Evolutionary conservation across 2,329 filamentous ascomycete species (phyloP), one percentile per base, ranked within the genome.

Genomic region (Clarireedia monteithiana): DNA sequence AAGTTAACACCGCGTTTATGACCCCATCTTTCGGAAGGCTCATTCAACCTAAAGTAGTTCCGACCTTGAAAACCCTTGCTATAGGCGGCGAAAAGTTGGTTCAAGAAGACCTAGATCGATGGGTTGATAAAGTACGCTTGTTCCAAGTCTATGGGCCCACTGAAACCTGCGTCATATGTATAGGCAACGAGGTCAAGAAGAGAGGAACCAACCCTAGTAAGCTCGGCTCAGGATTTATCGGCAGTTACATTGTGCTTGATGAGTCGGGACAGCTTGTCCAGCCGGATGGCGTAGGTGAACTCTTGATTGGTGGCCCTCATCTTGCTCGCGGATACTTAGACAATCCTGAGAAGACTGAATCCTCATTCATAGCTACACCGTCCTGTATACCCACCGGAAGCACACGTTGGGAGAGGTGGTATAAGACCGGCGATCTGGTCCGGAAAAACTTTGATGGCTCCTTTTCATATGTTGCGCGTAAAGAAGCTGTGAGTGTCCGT

Each of bases 61-160:
- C 89, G 0, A 72, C 72, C 0, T 70, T 96, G 77, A 54, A 72
- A 89, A 4, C 75, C 94, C 1, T 74, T 92, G 38, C 95, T 88
- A 0, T 95, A 92, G 63, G 90, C 88, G 6, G 91, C 94, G 71
- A 95, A 92, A 89, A 78, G 92, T 44, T 94, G 84, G 10, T 76
- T 77, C 45, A 78, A 79, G 73, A 80, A 23, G 67, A 72, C 56
- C 62, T 73, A 48, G 63, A 66, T 6, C 69, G 62, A 4, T 75
- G 73, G 73, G 67, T 69, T 12, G 38, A 59, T 52, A 40, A 64
- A 34, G 67, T 66, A 57, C 66, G 70, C 6, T 63, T 74, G 38
- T 57, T 73, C 50, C 74, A 75, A 64, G 69, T 66, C 0, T 96
- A 96, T 66, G 91, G 91, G 0, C 91, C 91, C 6, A 55, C 45